These are phyloP conservation scores for Orbilia quercus DNA, from an alignment of 2,329 filamentous ascomycete species.

Conservation along the genomic window DNA sequence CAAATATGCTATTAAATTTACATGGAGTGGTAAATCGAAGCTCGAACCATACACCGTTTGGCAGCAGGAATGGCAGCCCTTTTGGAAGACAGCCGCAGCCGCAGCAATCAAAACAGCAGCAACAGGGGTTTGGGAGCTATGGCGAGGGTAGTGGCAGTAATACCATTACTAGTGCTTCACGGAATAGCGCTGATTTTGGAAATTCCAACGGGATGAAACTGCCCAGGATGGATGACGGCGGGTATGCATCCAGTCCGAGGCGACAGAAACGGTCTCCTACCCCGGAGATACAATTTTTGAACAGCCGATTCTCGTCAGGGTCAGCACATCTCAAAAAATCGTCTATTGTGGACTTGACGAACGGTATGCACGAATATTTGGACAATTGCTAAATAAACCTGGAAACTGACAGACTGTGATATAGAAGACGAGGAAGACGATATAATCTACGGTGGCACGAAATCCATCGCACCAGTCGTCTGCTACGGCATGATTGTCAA, in stretches of 20 bases:
- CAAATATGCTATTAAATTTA: slow-evolving; percentile 51
- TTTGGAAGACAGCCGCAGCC: slow-evolving; percentile 23
- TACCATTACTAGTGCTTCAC: not conserved
- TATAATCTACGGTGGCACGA: slow-evolving; percentile 49
- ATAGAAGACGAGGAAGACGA: slow-evolving; percentile 51
- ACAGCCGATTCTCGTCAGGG: slow-evolving; percentile 42
- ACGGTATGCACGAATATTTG: slow-evolving; percentile 27
- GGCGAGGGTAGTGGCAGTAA: slow-evolving; percentile 15
- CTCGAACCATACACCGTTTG: slow-evolving; percentile 30
- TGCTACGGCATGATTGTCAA: slow-evolving; percentile 54
- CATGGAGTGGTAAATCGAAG: slow-evolving; percentile 40
- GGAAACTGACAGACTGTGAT: not conserved
- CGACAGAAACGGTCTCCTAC: slow-evolving; percentile 42
- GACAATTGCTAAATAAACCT: not conserved
- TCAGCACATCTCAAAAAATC: slow-evolving; percentile 33
- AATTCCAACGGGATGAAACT: slow-evolving; percentile 24
- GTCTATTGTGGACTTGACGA: slow-evolving; percentile 48
- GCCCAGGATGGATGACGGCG: slow-evolving; percentile 36
- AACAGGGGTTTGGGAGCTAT: slow-evolving; percentile 20
- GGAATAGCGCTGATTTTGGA: slow-evolving; percentile 13
- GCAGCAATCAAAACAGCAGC: slow-evolving; percentile 31
- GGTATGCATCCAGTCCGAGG: slow-evolving; percentile 9
- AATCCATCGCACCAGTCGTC: slow-evolving; percentile 43
- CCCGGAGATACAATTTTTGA: slow-evolving; percentile 53
- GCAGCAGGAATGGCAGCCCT: slow-evolving; percentile 43